A percentile compares a stretch with the other conserved stretches of the same genome.
Evolutionary conservation across 495 filamentous ascomycete species (phyloP).

Genomic region (Aspergillus cristatus): DNA sequence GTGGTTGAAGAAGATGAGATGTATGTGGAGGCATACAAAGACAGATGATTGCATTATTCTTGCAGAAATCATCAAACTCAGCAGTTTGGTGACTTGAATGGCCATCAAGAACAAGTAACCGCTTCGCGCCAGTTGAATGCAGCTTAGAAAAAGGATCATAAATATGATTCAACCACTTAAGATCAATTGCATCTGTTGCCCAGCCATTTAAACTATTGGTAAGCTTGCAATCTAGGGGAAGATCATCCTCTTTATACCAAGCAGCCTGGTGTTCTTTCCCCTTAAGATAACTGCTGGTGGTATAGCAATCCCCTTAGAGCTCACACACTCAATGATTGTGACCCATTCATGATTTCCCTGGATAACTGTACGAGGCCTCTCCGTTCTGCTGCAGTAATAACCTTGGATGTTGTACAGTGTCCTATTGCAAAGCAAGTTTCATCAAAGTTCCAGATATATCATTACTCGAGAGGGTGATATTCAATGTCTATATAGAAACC

Average conservation of each 20-base stretch:
- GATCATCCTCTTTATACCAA: conserved; percentile 1
- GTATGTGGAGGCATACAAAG: conserved; percentile 17
- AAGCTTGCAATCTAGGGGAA: conserved; percentile 12
- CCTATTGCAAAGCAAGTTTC: conserved; percentile 10
- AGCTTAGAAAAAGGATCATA: conserved; percentile 12
- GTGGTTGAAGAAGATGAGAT: conserved; percentile 19
- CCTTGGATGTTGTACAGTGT: conserved; percentile 5
- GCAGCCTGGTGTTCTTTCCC: conserved; percentile 1
- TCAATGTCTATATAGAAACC: too few relatives aligned
- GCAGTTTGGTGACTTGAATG: conserved; percentile 15
- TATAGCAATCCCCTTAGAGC: not conserved
- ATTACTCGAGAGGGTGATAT: too few relatives aligned
- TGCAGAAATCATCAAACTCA: conserved; percentile 13
- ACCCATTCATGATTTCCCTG: conserved; percentile 8
- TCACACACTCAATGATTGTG: conserved; percentile 3
- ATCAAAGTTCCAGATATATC: conserved; percentile 15
- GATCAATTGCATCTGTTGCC: conserved; percentile 5
- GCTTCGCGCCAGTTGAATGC: conserved; percentile 6
- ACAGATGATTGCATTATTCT: conserved; percentile 10
- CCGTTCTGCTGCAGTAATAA: conserved; percentile 6
- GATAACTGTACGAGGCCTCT: conserved; percentile 5
- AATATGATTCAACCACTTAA: conserved; percentile 12
- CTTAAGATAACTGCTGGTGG: conserved; percentile 1
- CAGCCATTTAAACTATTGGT: conserved; percentile 7
- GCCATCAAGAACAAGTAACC: conserved; percentile 19